Evolutionary conservation across 192 early-diverging fungal genomes (phyloP).

Genomic region (Coemansia sp.): DNA sequence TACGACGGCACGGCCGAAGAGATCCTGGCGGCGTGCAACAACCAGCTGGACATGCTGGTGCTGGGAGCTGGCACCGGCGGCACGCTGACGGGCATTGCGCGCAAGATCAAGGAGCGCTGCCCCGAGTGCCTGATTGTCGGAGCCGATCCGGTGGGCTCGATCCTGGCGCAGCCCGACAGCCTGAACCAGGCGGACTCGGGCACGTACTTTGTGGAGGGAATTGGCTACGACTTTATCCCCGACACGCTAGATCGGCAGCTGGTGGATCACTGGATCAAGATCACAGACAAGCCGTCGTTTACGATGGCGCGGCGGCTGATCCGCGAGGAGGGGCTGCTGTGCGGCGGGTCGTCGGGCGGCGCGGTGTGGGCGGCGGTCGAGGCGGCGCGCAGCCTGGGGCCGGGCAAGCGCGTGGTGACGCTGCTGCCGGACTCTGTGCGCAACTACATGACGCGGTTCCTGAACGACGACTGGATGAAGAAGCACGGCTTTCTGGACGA

Average conservation of each 20-base stretch:
- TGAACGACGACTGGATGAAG: constrained; percentile 98
- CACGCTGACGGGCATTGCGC: constrained; percentile 92
- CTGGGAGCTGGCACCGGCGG: constrained; percentile 95
- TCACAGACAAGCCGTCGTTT: constrained; percentile 94
- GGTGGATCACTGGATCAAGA: constrained; percentile 96
- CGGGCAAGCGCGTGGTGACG: constrained; percentile 90
- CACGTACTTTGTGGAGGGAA: constrained; percentile 94
- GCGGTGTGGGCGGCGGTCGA: constrained; percentile 86
- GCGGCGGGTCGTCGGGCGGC: constrained; percentile 94
- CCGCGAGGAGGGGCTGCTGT: constrained; percentile 93
- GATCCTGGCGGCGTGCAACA: constrained; percentile 75
- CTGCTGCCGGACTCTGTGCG: constrained; percentile 96
- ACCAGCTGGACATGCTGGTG: constrained; percentile 94
- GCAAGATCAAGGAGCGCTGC: constrained; percentile 92
- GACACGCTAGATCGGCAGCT: constrained; percentile 79
- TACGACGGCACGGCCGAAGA: constrained; percentile 92
- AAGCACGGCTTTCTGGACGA: constrained; percentile 85
- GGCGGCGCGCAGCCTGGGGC: constrained; percentile 79
- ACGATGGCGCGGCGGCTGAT: constrained; percentile 94
- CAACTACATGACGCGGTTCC: constrained; percentile 99
- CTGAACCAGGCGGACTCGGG: constrained; percentile 69
- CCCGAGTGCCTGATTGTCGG: constrained; percentile 84
- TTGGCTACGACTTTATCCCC: constrained; percentile 99
- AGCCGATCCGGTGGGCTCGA: constrained; percentile 92
- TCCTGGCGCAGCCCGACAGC: constrained; percentile 83